Conservation (phyloP, 75 land plant species). For the Adiantum capillusveneris region DNA sequence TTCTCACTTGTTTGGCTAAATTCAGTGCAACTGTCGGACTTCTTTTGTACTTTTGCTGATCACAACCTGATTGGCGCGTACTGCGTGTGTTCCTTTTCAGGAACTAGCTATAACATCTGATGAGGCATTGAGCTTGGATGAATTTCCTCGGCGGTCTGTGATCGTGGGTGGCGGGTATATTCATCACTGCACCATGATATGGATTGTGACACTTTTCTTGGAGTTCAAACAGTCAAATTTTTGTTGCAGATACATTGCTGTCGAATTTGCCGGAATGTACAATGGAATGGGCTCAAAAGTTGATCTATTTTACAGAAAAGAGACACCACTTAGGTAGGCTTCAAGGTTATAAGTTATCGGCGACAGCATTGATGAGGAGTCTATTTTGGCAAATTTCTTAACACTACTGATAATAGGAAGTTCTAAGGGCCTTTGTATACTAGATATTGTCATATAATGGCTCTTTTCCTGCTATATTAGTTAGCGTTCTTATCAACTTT, state of each 20-base stretch:
- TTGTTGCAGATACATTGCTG: conserved; percentile 72
- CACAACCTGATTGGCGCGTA: no score
- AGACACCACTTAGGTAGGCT: conserved; percentile 75
- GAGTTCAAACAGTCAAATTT: neutral
- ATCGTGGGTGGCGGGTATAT: conserved; percentile 84
- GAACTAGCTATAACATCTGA: conserved; percentile 92
- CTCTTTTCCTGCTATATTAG: no score
- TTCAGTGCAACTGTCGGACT: neutral
- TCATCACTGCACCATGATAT: neutral
- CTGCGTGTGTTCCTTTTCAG: conserved; percentile 34
- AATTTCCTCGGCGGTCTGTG: conserved; percentile 74
- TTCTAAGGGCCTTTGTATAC: no score
- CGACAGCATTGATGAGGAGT: no score
- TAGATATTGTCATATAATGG: no score
- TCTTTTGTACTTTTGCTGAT: neutral
- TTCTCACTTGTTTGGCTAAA: no score
- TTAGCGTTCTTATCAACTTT: no score
- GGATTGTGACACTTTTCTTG: neutral
- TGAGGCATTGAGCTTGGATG: conserved; percentile 86
- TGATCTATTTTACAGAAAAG: conserved; percentile 70
- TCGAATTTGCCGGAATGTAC: conserved; percentile 97
- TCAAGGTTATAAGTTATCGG: no score
- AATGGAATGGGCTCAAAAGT: conserved; percentile 79
- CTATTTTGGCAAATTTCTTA: no score
- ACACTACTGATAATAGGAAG: no score